Percentiles rank a stretch among this genome's conserved stretches.
Conservation (phyloP, 2,329 filamentous ascomycete genomes). For the Aschersonia sp. region DNA sequence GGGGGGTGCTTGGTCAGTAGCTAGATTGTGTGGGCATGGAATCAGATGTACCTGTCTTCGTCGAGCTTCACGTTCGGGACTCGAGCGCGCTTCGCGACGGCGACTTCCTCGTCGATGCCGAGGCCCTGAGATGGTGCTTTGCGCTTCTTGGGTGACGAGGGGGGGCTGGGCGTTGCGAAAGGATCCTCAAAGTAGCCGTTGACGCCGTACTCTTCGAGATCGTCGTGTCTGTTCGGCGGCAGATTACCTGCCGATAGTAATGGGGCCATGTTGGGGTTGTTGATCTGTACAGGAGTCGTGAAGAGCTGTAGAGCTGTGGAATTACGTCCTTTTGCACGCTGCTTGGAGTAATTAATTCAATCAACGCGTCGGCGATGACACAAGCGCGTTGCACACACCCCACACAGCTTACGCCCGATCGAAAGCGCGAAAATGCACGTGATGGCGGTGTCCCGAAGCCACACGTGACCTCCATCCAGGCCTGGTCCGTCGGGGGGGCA, state of each 20-base stretch:
- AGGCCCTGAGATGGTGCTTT: conserved; percentile 36
- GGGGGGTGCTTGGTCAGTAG: not conserved
- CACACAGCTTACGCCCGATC: too few relatives aligned
- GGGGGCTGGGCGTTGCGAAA: conserved; percentile 30
- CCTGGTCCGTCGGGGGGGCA: too few relatives aligned
- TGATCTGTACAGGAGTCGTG: not conserved
- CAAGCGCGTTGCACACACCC: too few relatives aligned
- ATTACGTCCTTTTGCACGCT: not conserved
- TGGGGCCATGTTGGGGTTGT: conserved; percentile 9
- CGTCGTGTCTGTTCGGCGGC: conserved; percentile 29
- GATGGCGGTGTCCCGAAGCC: too few relatives aligned
- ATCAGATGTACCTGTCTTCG: conserved; percentile 45
- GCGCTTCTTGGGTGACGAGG: conserved; percentile 28
- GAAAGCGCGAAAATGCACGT: too few relatives aligned
- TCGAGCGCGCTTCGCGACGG: conserved; percentile 61
- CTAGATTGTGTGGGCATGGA: not conserved
- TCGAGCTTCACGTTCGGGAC: conserved; percentile 73
- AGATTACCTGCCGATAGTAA: conserved; percentile 8
- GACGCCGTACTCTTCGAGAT: conserved; percentile 65
- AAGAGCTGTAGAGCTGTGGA: not conserved
- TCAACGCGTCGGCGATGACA: conserved; percentile 5
- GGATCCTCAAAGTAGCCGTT: conserved; percentile 28
- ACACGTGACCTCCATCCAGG: too few relatives aligned
- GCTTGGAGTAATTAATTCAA: not conserved
- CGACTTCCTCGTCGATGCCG: conserved; percentile 78